Evolutionary conservation across 768 basidiomycete genomes (phyloP).

Genomic region (Lanmaoa pseudosensibilis): DNA sequence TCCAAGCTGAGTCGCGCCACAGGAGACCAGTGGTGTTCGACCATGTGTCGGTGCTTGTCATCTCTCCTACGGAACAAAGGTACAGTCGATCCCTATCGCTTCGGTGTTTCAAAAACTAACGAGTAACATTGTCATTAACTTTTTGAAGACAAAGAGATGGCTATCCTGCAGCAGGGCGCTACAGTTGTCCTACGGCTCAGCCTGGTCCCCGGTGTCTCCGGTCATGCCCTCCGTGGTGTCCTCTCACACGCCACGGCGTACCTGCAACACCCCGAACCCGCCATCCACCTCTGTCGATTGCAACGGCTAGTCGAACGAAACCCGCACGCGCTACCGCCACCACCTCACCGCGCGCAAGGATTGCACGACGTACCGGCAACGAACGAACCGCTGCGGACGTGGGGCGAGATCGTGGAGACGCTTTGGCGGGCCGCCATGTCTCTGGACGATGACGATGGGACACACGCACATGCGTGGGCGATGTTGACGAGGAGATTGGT

Average conservation of each 20-base stretch:
- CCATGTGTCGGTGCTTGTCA: slow-evolving; percentile 52
- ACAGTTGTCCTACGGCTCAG: slow-evolving; percentile 39
- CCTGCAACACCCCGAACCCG: slow-evolving; percentile 33
- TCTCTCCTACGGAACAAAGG: slow-evolving; percentile 19
- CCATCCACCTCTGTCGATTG: slow-evolving; percentile 2
- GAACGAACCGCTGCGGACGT: slow-evolving; percentile 36
- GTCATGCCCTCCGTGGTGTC: slow-evolving; percentile 30
- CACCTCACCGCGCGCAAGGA: slow-evolving; percentile 37
- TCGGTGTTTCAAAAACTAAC: not conserved
- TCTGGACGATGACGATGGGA: slow-evolving; percentile 3
- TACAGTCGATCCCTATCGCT: not conserved
- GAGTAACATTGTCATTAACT: not conserved
- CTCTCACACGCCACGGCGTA: slow-evolving; percentile 30
- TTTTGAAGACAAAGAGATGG: slow-evolving; percentile 19
- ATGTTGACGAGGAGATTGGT: not conserved
- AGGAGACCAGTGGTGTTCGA: slow-evolving; percentile 59
- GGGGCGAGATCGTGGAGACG: slow-evolving; percentile 53
- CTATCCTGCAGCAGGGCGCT: slow-evolving; percentile 25
- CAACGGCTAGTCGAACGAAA: not conserved
- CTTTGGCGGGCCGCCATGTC: slow-evolving; percentile 38
- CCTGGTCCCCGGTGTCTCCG: slow-evolving; percentile 31
- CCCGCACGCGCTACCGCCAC: slow-evolving; percentile 15
- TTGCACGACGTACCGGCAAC: slow-evolving; percentile 36
- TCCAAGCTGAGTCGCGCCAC: slow-evolving; percentile 54
- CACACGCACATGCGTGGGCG: not conserved